Evolutionary conservation across 179 eudicot genomes (phyloP), one percentile per base, ranked within the genome.

Genomic region (Carnegiea gigantea): DNA sequence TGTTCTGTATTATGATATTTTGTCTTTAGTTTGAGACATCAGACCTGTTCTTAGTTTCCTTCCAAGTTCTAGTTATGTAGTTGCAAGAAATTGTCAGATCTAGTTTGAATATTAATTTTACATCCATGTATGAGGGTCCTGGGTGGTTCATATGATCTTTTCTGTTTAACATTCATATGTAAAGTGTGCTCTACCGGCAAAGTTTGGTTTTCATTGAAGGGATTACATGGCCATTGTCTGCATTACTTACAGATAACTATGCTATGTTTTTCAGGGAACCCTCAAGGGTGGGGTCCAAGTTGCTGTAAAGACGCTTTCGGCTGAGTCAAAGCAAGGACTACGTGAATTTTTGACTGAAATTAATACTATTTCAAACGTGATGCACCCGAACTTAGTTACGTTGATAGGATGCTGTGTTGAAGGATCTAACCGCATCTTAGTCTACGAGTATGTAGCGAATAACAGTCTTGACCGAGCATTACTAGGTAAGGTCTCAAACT

Each of bases 331-430:
- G 86, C 98, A 95, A 85, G 98, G 98, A 24, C 80, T 82, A 71
- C 92, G 86, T 13, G 98, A 95, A 85, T 95, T 93, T 89, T 80
- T 93, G 83, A 85, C 95, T 1, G 98, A 95, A 85, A 95, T 95
- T 60, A 87, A 89, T 44, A 89, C 89, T 46, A 93, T 95, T 83
- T 84, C 97, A 49, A 89, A 92, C 86, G 92, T 93, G 77, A 92
- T 78, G 88, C 98, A 95, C 80, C 92, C 88, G 77, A 90, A 93
- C 85, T 89, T 95, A 38, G 98, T 95, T 76, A 91, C 92, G 84
- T 87, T 95, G 81, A 82, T 93, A 68, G 98, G 98, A 83, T 95
- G 98, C 82, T 93, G 98, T 76, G 87, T 84, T 17, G 89, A 93
- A 87, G 97, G 89, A 82, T 30, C 87, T 79, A 88, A 89, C 77